Conservation (phyloP, 2,329 filamentous ascomycete species). For the Septoria petroselini region DNA sequence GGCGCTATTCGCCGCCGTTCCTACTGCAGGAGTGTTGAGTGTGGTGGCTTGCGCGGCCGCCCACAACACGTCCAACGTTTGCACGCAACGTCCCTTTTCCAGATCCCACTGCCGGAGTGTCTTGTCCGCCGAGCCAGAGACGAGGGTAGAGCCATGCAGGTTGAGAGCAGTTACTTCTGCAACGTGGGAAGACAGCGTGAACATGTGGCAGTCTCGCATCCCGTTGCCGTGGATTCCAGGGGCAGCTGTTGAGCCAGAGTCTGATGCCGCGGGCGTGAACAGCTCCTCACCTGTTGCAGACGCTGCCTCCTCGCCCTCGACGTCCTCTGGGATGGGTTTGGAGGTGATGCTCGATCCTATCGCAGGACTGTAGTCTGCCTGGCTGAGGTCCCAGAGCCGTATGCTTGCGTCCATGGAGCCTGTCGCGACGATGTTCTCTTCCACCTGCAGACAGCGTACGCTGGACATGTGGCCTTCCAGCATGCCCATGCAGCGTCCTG, state of each 20-base stretch:
- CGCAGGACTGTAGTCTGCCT: constrained; percentile 72
- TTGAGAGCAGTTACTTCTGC: constrained; percentile 92
- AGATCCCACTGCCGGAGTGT: constrained; percentile 97
- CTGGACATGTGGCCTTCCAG: constrained; percentile 94
- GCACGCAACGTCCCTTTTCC: constrained; percentile 92
- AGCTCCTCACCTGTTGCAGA: constrained; percentile 29
- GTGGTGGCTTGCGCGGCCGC: constrained; percentile 77
- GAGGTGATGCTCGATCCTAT: constrained; percentile 51
- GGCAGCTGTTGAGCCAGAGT: constrained; percentile 20
- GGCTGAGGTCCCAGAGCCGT: constrained; percentile 88
- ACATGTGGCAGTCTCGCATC: constrained; percentile 87
- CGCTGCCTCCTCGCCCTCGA: constrained; percentile 44
- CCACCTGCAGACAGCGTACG: constrained; percentile 85
- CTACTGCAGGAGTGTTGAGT: constrained; percentile 47
- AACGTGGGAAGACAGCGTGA: constrained; percentile 82
- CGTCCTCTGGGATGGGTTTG: constrained; percentile 40
- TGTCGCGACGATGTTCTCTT: constrained; percentile 92
- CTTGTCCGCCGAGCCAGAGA: constrained; percentile 96
- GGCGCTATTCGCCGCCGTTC: constrained; percentile 16
- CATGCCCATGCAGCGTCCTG: constrained; percentile 84
- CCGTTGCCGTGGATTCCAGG: constrained; percentile 68
- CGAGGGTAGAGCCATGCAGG: constrained; percentile 82
- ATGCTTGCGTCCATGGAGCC: constrained; percentile 94
- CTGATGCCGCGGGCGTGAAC: constrained; percentile 30
- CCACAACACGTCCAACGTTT: constrained; percentile 97